These are phyloP conservation scores for Bocquillonia castaneifolia DNA, from an alignment of 441 rosid species.

Conservation along the genomic window DNA sequence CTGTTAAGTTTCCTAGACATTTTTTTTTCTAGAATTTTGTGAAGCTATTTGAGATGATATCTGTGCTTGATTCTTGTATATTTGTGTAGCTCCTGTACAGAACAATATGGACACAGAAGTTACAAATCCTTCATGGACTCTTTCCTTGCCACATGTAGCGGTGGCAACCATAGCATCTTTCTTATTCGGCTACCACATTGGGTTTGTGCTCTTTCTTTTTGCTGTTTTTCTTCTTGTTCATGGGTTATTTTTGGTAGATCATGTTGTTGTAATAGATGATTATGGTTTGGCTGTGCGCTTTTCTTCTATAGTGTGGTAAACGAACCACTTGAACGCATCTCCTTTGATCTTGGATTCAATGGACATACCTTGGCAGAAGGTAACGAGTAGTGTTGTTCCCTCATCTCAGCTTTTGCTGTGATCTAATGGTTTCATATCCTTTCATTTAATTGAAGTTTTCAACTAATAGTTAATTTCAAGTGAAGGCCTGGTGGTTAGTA, in stretches of 20 bases:
- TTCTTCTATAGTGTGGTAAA: constrained; percentile 55
- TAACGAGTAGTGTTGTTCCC: constrained; percentile 16
- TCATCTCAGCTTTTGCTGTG: background rate
- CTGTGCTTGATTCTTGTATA: constrained; percentile 19
- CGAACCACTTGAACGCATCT: constrained; percentile 79
- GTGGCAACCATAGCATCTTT: constrained; percentile 54
- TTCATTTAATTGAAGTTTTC: constrained; percentile 11
- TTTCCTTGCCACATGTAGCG: constrained; percentile 49
- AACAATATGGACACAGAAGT: constrained; percentile 32
- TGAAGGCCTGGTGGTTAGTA: constrained; percentile 94
- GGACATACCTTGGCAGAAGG: constrained; percentile 86
- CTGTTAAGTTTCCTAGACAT: too few species aligned
- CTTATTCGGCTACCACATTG: constrained; percentile 64
- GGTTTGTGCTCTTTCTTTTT: constrained; percentile 35
- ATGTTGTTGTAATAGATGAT: background rate
- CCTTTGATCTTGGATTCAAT: constrained; percentile 68
- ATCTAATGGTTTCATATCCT: background rate
- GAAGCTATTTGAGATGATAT: constrained; percentile 7
- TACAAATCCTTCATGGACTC: constrained; percentile 61
- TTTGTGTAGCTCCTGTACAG: constrained; percentile 40
- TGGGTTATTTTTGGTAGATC: background rate
- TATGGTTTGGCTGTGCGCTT: constrained; percentile 10
- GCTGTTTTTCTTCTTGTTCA: constrained; percentile 10
- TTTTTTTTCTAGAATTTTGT: background rate
- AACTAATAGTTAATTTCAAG: constrained; percentile 9